Evolutionary conservation across 2,329 filamentous ascomycete species (phyloP).

Genomic region (Trichoderma endophyticum): DNA sequence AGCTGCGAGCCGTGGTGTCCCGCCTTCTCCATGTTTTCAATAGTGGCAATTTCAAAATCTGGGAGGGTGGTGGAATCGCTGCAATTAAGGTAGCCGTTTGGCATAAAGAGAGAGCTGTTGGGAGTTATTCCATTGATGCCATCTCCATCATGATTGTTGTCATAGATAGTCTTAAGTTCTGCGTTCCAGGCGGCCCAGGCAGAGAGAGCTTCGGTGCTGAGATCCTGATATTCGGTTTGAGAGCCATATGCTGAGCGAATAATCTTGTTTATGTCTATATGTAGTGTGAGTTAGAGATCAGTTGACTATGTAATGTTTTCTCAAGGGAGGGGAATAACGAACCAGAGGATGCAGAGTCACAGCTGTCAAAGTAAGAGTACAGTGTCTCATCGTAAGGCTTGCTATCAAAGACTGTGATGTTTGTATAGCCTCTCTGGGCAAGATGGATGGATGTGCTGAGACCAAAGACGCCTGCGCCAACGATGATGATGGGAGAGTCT

Average conservation of each 20-base stretch:
- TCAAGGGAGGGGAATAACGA: not conserved
- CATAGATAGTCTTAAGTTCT: conserved; percentile 30
- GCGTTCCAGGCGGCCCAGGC: conserved; percentile 46
- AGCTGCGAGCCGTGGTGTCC: conserved; percentile 37
- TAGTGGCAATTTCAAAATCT: conserved; percentile 36
- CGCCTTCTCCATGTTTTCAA: conserved; percentile 35
- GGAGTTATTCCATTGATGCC: conserved; percentile 2
- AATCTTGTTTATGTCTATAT: conserved; percentile 37
- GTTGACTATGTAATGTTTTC: too few species aligned
- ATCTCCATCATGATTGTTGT: not conserved
- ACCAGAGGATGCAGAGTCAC: conserved; percentile 44
- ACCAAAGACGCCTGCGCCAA: conserved; percentile 33
- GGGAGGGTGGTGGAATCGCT: conserved; percentile 26
- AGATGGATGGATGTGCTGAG: conserved; percentile 36
- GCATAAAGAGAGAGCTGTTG: conserved; percentile 30
- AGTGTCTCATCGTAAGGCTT: conserved; percentile 39
- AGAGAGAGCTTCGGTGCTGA: conserved; percentile 41
- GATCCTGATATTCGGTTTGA: conserved; percentile 44
- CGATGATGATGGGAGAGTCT: conserved; percentile 22
- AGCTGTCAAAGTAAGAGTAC: conserved; percentile 41
- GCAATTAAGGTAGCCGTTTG: conserved; percentile 36
- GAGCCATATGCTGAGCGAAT: conserved; percentile 38
- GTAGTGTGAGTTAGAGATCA: not conserved
- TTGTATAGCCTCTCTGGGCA: conserved; percentile 40
- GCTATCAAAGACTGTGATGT: conserved; percentile 48